Evolutionary conservation across 2,329 filamentous ascomycete genomes (phyloP).

Genomic region (Verticillium longisporum): DNA sequence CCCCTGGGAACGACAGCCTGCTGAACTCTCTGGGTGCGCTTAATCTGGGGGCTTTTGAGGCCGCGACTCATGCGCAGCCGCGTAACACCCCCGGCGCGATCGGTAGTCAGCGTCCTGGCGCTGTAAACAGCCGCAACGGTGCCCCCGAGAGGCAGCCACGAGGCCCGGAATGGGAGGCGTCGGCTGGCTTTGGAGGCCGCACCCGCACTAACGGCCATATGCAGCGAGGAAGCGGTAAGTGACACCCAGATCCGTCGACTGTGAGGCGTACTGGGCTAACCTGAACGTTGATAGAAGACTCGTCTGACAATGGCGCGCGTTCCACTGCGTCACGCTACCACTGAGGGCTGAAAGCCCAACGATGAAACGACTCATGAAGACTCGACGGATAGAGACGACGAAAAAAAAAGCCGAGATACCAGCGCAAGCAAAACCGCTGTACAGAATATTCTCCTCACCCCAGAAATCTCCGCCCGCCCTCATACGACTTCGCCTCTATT

Average conservation of each 20-base stretch:
- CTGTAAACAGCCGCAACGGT: slow-evolving; percentile 34
- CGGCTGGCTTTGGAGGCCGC: slow-evolving; percentile 45
- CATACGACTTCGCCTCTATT: background rate
- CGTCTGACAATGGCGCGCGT: slow-evolving; percentile 34
- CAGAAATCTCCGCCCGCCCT: background rate
- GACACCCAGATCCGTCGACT: background rate
- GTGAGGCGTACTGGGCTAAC: slow-evolving; percentile 6
- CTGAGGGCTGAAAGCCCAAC: slow-evolving; percentile 3
- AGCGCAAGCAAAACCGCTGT: background rate
- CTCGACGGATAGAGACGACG: slow-evolving; percentile 27
- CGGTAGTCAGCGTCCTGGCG: slow-evolving; percentile 55
- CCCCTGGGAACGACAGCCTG: slow-evolving; percentile 33
- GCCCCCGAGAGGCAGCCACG: slow-evolving; percentile 58
- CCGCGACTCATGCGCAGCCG: slow-evolving; percentile 26
- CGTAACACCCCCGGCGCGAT: slow-evolving; percentile 54
- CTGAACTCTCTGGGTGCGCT: slow-evolving; percentile 43
- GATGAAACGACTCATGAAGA: slow-evolving; percentile 13
- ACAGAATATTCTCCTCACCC: background rate
- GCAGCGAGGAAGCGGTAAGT: slow-evolving; percentile 54
- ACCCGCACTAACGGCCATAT: slow-evolving; percentile 53
- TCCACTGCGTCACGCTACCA: slow-evolving; percentile 9
- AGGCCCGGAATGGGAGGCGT: slow-evolving; percentile 55
- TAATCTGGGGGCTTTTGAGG: slow-evolving; percentile 45
- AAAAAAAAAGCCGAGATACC: slow-evolving; percentile 7
- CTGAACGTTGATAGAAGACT: slow-evolving; percentile 21